These are phyloP conservation scores for Arthrobotrys conoides DNA, from an alignment of 2,329 filamentous ascomycete species.

Conservation along the genomic window DNA sequence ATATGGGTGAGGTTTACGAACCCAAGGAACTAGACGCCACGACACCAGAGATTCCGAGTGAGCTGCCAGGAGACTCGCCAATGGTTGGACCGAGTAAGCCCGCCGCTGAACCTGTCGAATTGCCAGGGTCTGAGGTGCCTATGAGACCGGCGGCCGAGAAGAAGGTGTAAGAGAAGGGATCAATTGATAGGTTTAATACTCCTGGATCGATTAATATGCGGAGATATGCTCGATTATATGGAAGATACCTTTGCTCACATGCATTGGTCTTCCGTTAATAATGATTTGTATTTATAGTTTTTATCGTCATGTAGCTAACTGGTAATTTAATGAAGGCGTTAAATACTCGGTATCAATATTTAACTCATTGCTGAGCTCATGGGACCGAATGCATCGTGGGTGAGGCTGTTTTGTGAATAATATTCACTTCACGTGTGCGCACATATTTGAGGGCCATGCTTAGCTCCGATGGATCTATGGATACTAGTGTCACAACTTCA, in stretches of 20 bases:
- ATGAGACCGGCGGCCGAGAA: conserved; percentile 19
- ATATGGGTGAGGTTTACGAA: conserved; percentile 57
- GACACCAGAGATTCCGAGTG: conserved; percentile 46
- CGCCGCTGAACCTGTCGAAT: conserved; percentile 35
- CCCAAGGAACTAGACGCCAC: conserved; percentile 57
- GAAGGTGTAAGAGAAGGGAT: conserved; percentile 16
- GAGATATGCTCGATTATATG: conserved; percentile 14
- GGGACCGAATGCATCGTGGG: not conserved
- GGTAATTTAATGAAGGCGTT: not conserved
- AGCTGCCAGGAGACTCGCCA: conserved; percentile 48
- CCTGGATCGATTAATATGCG: not conserved
- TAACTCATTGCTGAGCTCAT: not conserved
- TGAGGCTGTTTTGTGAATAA: conserved; percentile 5
- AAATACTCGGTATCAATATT: not conserved
- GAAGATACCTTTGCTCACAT: conserved; percentile 4
- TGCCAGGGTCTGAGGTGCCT: conserved; percentile 46
- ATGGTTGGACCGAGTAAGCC: conserved; percentile 40
- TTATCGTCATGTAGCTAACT: not conserved
- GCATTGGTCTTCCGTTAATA: not conserved
- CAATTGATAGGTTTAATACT: not conserved
- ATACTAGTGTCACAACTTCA: not conserved
- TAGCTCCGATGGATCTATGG: too few relatives aligned
- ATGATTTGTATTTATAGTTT: conserved; percentile 6
- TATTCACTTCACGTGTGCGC: not conserved
- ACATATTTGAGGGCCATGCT: not conserved